Evolutionary conservation across 495 filamentous ascomycete species (phyloP).

Genomic region (Penicillium atrosanguineum): DNA sequence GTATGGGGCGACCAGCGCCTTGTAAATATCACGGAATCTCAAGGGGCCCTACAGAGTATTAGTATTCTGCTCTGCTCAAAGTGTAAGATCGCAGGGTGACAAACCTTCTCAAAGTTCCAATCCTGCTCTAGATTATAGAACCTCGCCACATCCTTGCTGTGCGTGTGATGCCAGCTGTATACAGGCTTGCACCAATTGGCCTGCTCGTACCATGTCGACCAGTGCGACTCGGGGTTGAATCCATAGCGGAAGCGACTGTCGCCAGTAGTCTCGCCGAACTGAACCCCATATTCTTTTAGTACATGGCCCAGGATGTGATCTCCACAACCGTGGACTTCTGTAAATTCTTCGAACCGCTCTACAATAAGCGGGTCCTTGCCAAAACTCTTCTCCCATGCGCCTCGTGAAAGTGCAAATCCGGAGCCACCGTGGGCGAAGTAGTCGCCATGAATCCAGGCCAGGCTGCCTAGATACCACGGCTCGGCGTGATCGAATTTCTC

Average conservation of each 20-base stretch:
- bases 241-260: conserved; percentile 48
- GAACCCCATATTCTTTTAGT: conserved; percentile 43
- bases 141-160: conserved; percentile 25
- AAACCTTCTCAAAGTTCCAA: conserved; percentile 22
- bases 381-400: conserved; percentile 42
- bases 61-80: not conserved
- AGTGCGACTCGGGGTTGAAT: conserved; percentile 39
- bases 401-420: conserved; percentile 55
- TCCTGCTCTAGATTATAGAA: conserved; percentile 23
- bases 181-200: conserved; percentile 48
- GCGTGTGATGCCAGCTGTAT: conserved; percentile 49
- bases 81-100: not conserved
- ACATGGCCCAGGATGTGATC: conserved; percentile 50
- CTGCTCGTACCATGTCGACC: conserved; percentile 33
- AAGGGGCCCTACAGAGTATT: conserved; percentile 10
- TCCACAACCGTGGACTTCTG: conserved; percentile 43
- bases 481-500: conserved; percentile 39
- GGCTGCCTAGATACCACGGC: conserved; percentile 52
- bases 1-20: conserved; percentile 18
- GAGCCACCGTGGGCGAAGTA: conserved; percentile 59
- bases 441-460: conserved; percentile 39
- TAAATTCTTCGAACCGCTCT: conserved; percentile 34
- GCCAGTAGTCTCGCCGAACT: conserved; percentile 31
- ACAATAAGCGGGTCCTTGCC: conserved; percentile 31
- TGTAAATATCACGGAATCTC: conserved; percentile 24